Evolutionary conservation across 805 yeast species (phyloP).

Genomic region (Sungouiella blattae): DNA sequence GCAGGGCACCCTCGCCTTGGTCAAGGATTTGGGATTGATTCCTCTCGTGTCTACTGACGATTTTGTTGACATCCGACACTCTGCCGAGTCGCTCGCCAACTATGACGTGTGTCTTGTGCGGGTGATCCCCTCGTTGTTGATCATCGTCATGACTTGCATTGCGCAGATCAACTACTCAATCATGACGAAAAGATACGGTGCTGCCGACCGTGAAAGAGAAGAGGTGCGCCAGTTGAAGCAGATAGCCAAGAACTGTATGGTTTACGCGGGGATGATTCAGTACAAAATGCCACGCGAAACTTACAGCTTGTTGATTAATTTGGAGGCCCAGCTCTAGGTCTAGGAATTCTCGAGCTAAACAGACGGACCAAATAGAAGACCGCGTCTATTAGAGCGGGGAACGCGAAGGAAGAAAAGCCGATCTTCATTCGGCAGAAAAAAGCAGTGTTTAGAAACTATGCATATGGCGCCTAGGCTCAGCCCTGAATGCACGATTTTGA

Average conservation of each 20-base stretch:
- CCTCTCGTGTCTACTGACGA: constrained; percentile 53
- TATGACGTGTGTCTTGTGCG: constrained; percentile 70
- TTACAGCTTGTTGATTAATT: constrained; percentile 61
- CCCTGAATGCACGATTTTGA: too few species aligned
- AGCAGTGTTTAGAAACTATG: too few species aligned
- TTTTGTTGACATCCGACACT: constrained; percentile 55
- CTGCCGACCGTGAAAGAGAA: constrained; percentile 44
- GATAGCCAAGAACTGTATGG: constrained; percentile 83
- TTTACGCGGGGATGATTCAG: constrained; percentile 92
- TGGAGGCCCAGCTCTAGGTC: constrained; percentile 54
- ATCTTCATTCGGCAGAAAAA: too few species aligned
- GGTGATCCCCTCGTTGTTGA: constrained; percentile 74
- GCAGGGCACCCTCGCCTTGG: constrained; percentile 52
- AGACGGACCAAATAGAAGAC: too few species aligned
- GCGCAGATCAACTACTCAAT: constrained; percentile 52
- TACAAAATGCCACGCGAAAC: constrained; percentile 88
- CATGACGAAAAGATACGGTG: constrained; percentile 40
- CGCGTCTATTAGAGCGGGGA: too few species aligned
- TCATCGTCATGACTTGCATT: constrained; percentile 78
- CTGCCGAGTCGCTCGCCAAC: constrained; percentile 54
- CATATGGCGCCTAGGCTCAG: too few species aligned
- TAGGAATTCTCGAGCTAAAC: too few species aligned
- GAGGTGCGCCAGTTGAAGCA: constrained; percentile 51
- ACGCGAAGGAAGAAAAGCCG: too few species aligned
- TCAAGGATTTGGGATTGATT: constrained; percentile 60